Conservation (phyloP, 306 rosid genomes). For the Mimosa pudica region DNA sequence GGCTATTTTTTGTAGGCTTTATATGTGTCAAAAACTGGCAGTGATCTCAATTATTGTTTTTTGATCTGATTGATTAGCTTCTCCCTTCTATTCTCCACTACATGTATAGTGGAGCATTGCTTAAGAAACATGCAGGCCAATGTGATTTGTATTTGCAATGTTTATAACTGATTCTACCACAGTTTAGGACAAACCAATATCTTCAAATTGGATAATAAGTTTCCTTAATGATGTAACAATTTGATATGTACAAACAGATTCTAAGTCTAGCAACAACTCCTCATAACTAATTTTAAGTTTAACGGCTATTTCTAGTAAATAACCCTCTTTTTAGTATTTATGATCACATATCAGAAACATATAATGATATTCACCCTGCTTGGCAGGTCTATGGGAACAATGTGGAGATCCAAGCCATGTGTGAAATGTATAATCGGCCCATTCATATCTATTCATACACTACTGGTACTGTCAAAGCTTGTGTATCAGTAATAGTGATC, state of each 20-base stretch:
- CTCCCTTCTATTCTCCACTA: not conserved
- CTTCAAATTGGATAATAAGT: not conserved
- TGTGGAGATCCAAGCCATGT: conserved; percentile 90
- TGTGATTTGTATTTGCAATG: not conserved
- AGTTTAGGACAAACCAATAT: not conserved
- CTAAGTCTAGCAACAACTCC: too few relatives aligned
- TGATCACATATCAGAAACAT: not conserved
- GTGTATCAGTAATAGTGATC: conserved; percentile 1
- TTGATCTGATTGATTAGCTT: conserved; percentile 15
- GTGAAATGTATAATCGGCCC: conserved; percentile 96
- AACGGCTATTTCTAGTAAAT: too few relatives aligned
- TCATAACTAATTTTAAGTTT: too few relatives aligned
- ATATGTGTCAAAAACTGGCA: not conserved
- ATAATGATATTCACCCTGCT: conserved; percentile 12
- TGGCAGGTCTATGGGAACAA: conserved; percentile 95
- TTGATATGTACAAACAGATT: not conserved
- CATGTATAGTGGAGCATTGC: conserved; percentile 1
- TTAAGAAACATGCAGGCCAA: not conserved
- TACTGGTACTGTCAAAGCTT: conserved; percentile 75
- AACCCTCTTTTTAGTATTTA: too few relatives aligned
- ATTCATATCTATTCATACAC: conserved; percentile 88
- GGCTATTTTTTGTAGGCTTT: conserved; percentile 8
- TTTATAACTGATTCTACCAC: conserved; percentile 7
- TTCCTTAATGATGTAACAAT: not conserved
- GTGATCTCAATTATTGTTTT: conserved; percentile 9